These are phyloP conservation scores for Chlorophyllum brunneum DNA, from an alignment of 768 basidiomycete genomes.

Conservation along the genomic window DNA sequence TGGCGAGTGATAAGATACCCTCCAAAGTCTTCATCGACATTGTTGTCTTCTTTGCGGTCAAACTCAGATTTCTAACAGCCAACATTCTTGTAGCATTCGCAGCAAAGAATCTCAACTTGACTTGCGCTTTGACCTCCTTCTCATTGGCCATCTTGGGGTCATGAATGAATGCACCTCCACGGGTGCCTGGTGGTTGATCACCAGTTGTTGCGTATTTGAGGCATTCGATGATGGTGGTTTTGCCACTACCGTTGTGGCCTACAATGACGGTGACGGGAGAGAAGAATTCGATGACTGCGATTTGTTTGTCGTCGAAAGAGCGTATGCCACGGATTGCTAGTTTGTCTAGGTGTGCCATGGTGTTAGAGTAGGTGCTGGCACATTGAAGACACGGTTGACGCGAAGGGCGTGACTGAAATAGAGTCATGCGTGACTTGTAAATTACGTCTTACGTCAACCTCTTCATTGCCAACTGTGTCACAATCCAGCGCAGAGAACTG, in stretches of 20 bases:
- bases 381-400: neutral
- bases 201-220: conserved; percentile 99
- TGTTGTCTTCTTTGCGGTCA: conserved; percentile 85
- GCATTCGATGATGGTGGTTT: conserved; percentile 99
- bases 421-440: too few species aligned
- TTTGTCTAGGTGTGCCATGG: conserved; percentile 87
- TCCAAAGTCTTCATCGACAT: conserved; percentile 98
- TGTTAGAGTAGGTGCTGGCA: neutral
- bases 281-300: conserved; percentile 95
- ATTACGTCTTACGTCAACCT: too few species aligned
- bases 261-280: conserved; percentile 97
- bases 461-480: too few species aligned
- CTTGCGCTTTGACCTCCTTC: conserved; percentile 98
- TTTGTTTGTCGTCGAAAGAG: conserved; percentile 93
- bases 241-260: conserved; percentile 97
- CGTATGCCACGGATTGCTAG: conserved; percentile 93
- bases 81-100: conserved; percentile 90
- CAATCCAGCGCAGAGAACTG: too few species aligned
- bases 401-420: neutral
- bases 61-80: conserved; percentile 85
- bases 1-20: conserved; percentile 75
- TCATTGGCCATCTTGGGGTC: conserved; percentile 99
- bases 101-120: conserved; percentile 89
- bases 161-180: conserved; percentile 97
- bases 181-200: conserved; percentile 95